Conservation (phyloP, 345 rosid genomes). For the Gossypium thurberi region DNA sequence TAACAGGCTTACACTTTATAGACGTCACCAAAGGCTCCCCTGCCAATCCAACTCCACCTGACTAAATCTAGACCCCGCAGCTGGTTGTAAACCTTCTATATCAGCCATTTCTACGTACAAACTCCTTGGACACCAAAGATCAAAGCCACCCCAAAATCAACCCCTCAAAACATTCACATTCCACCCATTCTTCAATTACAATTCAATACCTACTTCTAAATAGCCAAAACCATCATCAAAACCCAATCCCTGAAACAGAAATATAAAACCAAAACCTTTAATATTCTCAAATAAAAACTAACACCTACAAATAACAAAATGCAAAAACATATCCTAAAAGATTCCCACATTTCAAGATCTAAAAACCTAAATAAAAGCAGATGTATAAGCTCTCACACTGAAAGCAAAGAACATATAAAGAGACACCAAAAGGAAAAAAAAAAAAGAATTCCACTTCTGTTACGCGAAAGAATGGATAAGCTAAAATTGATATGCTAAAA, state of each 20-base stretch:
- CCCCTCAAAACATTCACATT: slow-evolving; percentile 17
- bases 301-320: not conserved
- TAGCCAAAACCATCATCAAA: slow-evolving; percentile 12
- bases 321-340: not conserved
- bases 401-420: slow-evolving; percentile 36
- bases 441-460: slow-evolving; percentile 11
- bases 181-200: slow-evolving; percentile 7
- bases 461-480: slow-evolving; percentile 33
- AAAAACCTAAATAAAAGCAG: not conserved
- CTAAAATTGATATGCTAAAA: slow-evolving; percentile 44
- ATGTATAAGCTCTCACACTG: slow-evolving; percentile 31
- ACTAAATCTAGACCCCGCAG: slow-evolving; percentile 72
- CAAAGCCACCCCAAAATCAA: slow-evolving; percentile 13
- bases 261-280: slow-evolving; percentile 8
- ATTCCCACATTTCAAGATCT: slow-evolving; percentile 14
- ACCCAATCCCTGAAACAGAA: slow-evolving; percentile 26
- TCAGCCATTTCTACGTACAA: slow-evolving; percentile 57
- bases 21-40: slow-evolving; percentile 97
- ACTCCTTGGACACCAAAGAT: slow-evolving; percentile 11
- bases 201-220: slow-evolving; percentile 11
- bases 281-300: not conserved
- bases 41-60: slow-evolving; percentile 80
- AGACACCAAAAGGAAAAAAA: not conserved
- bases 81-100: slow-evolving; percentile 68
- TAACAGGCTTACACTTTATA: slow-evolving; percentile 77